Base-by-base conservation (phyloP, 768 basidiomycete species). In the Nidularia sp. region DNA sequence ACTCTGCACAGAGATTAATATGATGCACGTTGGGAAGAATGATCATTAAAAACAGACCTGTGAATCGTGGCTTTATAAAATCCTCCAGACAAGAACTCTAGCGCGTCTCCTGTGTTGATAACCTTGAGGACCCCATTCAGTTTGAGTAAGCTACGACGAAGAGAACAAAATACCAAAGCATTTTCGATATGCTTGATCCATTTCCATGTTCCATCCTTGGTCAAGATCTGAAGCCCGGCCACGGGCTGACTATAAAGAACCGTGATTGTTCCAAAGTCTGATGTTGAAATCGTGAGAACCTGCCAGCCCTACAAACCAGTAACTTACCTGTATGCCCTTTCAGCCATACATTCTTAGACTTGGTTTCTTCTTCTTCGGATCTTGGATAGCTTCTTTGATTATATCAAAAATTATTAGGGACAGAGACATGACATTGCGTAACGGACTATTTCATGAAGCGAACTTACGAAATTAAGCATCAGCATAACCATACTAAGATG, bases 161-260 rank as follows among this genome's bases (percentile, higher is more conserved):
- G 5, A 34, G 6, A 33, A n/a, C 8, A 32, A 50, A 62, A 53
- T 55, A 77, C 75, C 22, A 77, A 57, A 1, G 74, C 72, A 47
- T 77, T 77, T 8, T 72, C 73, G 8, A 77, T 65, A 51, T 78
- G 77, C 47, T 65, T 68, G n/a, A 76, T 62, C 73, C 75, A 78
- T 42, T 69, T 66, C 74, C 76, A 77, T 35, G 61, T 60, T 0
- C 72, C 72, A 34, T 75, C 72, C 2, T 59, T 68, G 5, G 67
- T 67, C 9, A 71, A 58, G 41, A 79, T 78, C 44, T 78, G 78
- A 12, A 79, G 62, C 0, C 73, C 76, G 0, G 74, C 66, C 7
- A 79, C 70, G 4, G 78, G 78, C 45, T 79, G 78, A 43, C 76
- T 77, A 70, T 73, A 79, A 1, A 79, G 62, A 39, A 79, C 63